Evolutionary conservation across 1,139 yeast genomes (phyloP), one percentile per base, ranked within the genome.

Genomic region (Sugiyamaella novakii): DNA sequence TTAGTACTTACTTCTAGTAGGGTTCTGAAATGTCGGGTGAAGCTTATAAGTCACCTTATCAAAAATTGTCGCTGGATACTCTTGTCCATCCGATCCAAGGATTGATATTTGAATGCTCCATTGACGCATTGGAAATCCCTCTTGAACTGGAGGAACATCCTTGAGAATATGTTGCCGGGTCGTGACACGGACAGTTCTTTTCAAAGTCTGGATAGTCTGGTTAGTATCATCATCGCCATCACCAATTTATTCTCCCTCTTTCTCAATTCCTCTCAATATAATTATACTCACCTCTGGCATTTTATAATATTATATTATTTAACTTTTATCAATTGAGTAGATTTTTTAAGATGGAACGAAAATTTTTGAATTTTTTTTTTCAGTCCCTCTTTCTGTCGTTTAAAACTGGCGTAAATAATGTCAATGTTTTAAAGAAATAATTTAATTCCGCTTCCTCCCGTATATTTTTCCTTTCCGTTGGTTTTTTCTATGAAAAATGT

Each of bases 1-100:
- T 11, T 39, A 5, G 12, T 14, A 49, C 61, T 43, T 49, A 61
- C 65, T 55, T 70, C 98, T 79, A 56, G 80, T 82, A 8, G 98
- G 98, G 66, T 88, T 88, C 48, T 82, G 81, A 69, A 92, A 92
- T 11, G 98, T 92, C 31, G 98, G 98, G 73, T 92, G 98, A 59
- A 92, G 78, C 61, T 88, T 83, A 68, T 91, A 92, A 15, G 95
- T 87, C 47, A 89, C 98, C 69, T 84, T 87, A 66, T 92, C 98
- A 65, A 92, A 87, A 51, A 92, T 79, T 46, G 76, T 82, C 3
- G 98, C 98, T 18, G 97, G 91, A 46, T 87, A 74, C 61, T 86
- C 95, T 52, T 83, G 79, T 28, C 96, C 97, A 51, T 81, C 78
- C 53, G 82, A 83, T 61, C 89, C 92, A 55, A 92, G 76, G 67